phyloP scores from a whole-genome alignment of 2,329 filamentous ascomycete species.

The Claviceps fusiformis region DNA sequence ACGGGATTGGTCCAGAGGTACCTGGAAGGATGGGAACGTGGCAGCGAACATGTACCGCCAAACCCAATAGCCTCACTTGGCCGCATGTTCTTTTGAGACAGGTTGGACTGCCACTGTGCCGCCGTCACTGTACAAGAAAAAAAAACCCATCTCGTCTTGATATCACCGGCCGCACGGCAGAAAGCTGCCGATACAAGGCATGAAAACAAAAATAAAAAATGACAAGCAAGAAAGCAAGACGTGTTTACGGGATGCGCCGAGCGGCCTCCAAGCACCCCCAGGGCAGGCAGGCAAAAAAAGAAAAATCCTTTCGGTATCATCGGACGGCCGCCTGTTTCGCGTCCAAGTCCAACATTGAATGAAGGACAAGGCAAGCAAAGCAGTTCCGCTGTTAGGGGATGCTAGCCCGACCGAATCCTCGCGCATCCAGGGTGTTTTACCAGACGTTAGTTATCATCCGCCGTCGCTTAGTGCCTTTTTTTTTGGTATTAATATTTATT shows the following conservation, averaged over 20 bases:
- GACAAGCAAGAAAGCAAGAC: no score
- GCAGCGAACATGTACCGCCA: background rate
- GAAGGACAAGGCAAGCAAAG: background rate
- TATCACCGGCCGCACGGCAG: no score
- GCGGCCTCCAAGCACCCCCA: background rate
- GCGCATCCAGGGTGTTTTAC: background rate
- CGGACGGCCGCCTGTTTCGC: background rate
- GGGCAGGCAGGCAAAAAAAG: background rate
- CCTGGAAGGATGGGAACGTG: background rate
- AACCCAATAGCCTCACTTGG: background rate
- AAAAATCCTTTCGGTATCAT: background rate
- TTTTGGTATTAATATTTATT: no score
- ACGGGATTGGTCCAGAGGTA: background rate
- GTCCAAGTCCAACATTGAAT: background rate
- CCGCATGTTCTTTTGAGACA: background rate
- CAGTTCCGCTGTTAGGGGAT: background rate
- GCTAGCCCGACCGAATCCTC: background rate
- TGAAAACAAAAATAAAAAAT: no score
- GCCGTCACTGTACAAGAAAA: no score
- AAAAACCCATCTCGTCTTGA: no score
- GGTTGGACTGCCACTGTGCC: background rate
- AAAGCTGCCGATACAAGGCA: no score
- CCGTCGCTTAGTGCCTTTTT: background rate
- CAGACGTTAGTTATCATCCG: background rate
- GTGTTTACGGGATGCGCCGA: no score